Conservation (phyloP, 768 basidiomycete genomes). For the Phaffia australis region DNA sequence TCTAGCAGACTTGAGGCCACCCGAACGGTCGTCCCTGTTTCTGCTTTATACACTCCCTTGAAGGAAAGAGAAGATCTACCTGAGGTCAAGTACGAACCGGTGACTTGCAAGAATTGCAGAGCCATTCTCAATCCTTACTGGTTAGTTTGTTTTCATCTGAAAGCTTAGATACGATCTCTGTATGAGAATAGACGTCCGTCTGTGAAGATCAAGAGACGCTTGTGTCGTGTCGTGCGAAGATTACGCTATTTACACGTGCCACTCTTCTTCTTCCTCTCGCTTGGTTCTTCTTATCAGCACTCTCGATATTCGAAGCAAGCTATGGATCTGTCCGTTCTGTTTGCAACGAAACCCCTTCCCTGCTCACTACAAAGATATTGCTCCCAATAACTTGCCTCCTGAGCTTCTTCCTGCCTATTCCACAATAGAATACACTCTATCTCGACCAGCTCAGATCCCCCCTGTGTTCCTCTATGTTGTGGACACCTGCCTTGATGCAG, state of each 20-base stretch:
- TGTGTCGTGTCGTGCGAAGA: background rate
- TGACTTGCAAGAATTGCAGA: constrained; percentile 96
- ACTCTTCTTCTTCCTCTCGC: background rate
- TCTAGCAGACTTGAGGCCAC: constrained; percentile 97
- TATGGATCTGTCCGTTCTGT: constrained; percentile 99
- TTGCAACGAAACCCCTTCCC: constrained; percentile 93
- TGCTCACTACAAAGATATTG: constrained; percentile 97
- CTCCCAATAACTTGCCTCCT: constrained; percentile 88
- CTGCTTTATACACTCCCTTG: constrained; percentile 92
- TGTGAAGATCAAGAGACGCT: background rate
- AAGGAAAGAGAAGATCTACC: constrained; percentile 89
- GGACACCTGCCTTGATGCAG: constrained; percentile 83
- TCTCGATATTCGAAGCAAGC: constrained; percentile 94
- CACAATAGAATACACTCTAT: constrained; percentile 98
- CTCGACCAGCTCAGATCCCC: constrained; percentile 78
- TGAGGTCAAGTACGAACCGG: constrained; percentile 92
- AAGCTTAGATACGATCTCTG: too few relatives aligned
- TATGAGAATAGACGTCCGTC: too few relatives aligned
- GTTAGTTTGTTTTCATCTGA: constrained; percentile 42
- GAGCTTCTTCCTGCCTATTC: constrained; percentile 97
- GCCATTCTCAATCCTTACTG: constrained; percentile 97
- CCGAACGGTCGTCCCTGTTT: constrained; percentile 92
- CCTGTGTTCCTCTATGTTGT: constrained; percentile 96
- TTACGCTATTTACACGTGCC: background rate
- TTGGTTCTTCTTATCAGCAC: constrained; percentile 49